These are phyloP conservation scores for Endocalyx cinctus DNA, from an alignment of 2,329 filamentous ascomycete species.

Conservation along the genomic window DNA sequence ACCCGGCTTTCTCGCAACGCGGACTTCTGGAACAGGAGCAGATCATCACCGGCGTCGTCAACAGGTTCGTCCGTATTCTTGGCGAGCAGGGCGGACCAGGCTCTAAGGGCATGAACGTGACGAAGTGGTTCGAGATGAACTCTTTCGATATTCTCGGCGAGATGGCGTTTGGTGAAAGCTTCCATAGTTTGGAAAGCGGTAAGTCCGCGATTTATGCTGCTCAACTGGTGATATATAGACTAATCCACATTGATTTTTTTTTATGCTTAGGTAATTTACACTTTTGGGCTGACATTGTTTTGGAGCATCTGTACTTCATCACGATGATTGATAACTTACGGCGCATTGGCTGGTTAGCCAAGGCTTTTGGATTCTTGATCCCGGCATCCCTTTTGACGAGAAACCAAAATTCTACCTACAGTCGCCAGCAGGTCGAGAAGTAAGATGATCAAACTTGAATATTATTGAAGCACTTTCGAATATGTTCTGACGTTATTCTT, in stretches of 20 bases:
- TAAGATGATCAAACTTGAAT: no score
- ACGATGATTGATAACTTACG: conserved; percentile 7
- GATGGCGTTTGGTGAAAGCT: conserved; percentile 9
- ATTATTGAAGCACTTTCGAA: no score
- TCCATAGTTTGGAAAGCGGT: conserved; percentile 6
- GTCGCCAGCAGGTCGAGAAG: conserved; percentile 4
- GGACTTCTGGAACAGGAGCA: conserved; percentile 8
- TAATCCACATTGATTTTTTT: no score
- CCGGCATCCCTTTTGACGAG: background rate
- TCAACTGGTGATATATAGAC: no score
- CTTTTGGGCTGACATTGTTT: conserved; percentile 4
- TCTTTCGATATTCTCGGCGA: conserved; percentile 10
- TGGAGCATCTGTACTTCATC: conserved; percentile 6
- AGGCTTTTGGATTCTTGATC: background rate
- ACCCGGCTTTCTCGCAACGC: conserved; percentile 5
- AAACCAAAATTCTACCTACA: conserved; percentile 2
- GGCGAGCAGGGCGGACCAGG: conserved; percentile 1
- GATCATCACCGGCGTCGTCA: conserved; percentile 2
- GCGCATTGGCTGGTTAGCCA: conserved; percentile 1
- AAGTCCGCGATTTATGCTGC: no score
- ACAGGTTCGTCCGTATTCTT: conserved; percentile 4
- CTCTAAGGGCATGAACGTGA: conserved; percentile 7
- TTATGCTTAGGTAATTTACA: conserved; percentile 1
- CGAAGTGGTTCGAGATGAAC: conserved; percentile 7
- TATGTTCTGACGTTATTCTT: background rate